These are phyloP conservation scores for Hepatocystis sp. DNA, from an alignment of 169 alveolate species.

Conservation along the genomic window DNA sequence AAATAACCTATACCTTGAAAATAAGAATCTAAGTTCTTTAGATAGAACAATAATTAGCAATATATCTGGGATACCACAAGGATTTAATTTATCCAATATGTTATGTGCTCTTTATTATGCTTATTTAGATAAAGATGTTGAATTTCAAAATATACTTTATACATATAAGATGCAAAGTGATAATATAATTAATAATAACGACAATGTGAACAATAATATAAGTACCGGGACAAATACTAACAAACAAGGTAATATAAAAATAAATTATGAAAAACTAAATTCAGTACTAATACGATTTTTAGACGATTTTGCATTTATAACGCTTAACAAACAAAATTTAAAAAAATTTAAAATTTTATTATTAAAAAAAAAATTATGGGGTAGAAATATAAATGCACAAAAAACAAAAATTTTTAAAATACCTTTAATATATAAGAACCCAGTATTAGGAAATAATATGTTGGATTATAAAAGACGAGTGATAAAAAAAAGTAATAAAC, in stretches of 20 bases:
- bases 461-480: neutral
- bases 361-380: conserved; percentile 69
- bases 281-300: conserved; percentile 50
- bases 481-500: no score
- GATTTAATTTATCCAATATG: conserved; percentile 64
- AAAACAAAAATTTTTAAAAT: conserved; percentile 67
- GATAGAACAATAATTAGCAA: conserved; percentile 63
- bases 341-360: conserved; percentile 39
- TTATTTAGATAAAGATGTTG: conserved; percentile 59
- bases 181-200: no score
- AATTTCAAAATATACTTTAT: conserved; percentile 66
- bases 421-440: conserved; percentile 46
- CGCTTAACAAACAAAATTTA: conserved; percentile 52
- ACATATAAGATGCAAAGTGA: neutral
- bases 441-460: conserved; percentile 1
- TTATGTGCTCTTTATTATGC: conserved; percentile 68
- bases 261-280: conserved; percentile 18
- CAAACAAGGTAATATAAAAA: neutral
- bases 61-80: conserved; percentile 72
- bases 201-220: no score
- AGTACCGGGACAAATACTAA: neutral
- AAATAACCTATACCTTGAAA: conserved; percentile 15
- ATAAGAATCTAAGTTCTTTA: conserved; percentile 24
- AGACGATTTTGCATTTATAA: conserved; percentile 63
- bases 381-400: conserved; percentile 52